Base-by-base conservation (phyloP, 2,329 filamentous ascomycete species). In the Talaromyces sp. region DNA sequence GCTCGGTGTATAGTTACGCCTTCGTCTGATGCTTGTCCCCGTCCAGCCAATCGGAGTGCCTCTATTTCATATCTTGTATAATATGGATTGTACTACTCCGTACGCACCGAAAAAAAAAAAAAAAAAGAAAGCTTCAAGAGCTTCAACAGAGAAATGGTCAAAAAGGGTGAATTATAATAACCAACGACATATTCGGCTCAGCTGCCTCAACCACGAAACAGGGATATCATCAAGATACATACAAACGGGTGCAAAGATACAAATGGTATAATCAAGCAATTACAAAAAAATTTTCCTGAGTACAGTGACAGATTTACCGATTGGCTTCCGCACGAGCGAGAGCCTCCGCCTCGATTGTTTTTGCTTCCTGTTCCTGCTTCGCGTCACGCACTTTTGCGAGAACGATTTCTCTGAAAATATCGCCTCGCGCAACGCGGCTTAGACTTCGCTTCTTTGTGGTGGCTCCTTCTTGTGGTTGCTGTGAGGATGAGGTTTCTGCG, bases 331-430 rank as follows among this genome's bases (percentile, higher is more conserved):
- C 74, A 58, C 77, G 79, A 65, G 80, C 79, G 22, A 80, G 76
- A 6, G 82, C 82, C 65, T 81, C 89, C 82, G 78, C 87, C 82
- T 79, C 91, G 76, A 86, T 79, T 76, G 89, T 88, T 71, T 90
- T 84, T 36, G 86, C 86, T 75, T 93, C 89, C 75, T 96, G 90
- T 72, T 93, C 86, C 71, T 92, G 90, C 84, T 96, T 96, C 86
- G 92, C 91, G 79, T 97, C 93, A 67, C 90, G 87, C 54, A 97
- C 92, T 82, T 97, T 98, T 69, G 93, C 94, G 65, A 97, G 83
- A 15, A 97, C 94, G 13, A 98, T 91, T 78, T 97, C 94, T 72
- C 91, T 87, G 87, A 98, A 97, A 72, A 98, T 96, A 68, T 92
- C 85, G 58, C 84, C 84, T 71, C 86, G 87, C 38, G 87, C 87